These are phyloP conservation scores for Rhododendron ferrugineum DNA, from an alignment of 148 eudicot genomes.

Conservation along the genomic window DNA sequence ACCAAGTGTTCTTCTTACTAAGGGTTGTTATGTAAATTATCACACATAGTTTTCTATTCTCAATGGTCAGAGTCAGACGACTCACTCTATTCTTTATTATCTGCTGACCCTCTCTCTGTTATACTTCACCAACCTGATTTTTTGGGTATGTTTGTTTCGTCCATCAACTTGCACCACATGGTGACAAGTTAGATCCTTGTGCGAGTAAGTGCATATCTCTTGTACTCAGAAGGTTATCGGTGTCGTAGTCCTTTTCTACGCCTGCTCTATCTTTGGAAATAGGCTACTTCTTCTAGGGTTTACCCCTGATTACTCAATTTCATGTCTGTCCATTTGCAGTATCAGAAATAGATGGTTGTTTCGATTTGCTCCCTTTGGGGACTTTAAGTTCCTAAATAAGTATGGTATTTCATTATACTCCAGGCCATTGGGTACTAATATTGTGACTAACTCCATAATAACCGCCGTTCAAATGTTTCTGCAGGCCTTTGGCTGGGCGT, in stretches of 20 bases:
- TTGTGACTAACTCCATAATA: background rate
- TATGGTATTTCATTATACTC: background rate
- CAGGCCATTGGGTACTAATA: background rate
- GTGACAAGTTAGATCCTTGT: background rate
- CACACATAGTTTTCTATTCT: background rate
- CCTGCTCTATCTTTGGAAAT: background rate
- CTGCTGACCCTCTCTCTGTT: background rate
- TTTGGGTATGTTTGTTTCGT: background rate
- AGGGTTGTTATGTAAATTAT: background rate
- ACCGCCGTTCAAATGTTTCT: conserved; percentile 6
- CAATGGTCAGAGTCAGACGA: background rate
- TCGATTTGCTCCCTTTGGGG: background rate
- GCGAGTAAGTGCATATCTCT: background rate
- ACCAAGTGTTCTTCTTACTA: background rate
- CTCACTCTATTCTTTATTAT: background rate
- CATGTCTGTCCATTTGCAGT: background rate
- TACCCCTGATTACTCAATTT: background rate
- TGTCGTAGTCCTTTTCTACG: background rate
- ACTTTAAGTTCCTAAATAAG: background rate
- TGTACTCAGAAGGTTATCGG: background rate
- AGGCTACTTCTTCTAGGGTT: background rate
- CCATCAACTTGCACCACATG: background rate
- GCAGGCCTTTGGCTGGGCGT: conserved; percentile 98
- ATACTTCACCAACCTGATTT: background rate
- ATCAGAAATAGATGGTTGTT: background rate